phyloP scores from a whole-genome alignment of 1,284 basidiomycete genomes.

The Irpex rosettiformis region DNA sequence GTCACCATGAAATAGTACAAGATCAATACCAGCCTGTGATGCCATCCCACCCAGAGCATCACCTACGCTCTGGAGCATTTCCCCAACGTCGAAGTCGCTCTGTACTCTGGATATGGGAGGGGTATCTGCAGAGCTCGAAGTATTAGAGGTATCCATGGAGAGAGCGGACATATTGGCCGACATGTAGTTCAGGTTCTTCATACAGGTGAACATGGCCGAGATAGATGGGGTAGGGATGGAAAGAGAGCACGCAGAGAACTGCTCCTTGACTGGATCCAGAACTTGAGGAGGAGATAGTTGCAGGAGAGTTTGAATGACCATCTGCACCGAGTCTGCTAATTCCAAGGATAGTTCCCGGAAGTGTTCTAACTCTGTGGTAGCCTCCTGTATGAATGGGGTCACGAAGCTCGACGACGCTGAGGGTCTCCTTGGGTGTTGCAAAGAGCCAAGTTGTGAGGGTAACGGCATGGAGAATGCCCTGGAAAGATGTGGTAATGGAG shows the following conservation, averaged over 20 bases:
- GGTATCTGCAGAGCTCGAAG: constrained; percentile 11
- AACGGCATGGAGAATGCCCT: constrained; percentile 72
- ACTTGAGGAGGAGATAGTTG: constrained; percentile 86
- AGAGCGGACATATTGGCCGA: constrained; percentile 66
- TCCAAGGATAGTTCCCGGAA: constrained; percentile 73
- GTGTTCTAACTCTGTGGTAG: constrained; percentile 34
- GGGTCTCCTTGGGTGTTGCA: constrained; percentile 59
- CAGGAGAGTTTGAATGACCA: constrained; percentile 84
- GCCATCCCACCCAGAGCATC: constrained; percentile 84
- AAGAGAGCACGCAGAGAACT: constrained; percentile 82
- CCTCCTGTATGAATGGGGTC: constrained; percentile 15
- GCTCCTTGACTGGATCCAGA: constrained; percentile 89
- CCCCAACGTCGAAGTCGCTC: constrained; percentile 64
- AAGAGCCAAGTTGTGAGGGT: constrained; percentile 62
- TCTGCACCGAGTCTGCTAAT: constrained; percentile 84
- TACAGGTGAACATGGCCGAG: constrained; percentile 83
- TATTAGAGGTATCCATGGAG: constrained; percentile 14
- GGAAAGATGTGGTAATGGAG: constrained; percentile 49
- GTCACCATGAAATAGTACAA: constrained; percentile 87
- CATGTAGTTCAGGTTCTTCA: constrained; percentile 90
- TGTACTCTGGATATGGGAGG: constrained; percentile 14
- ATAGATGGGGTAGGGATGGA: constrained; percentile 83
- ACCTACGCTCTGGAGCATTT: constrained; percentile 72
- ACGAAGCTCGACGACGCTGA: constrained; percentile 13
- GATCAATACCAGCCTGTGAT: constrained; percentile 79